Conservation (phyloP, 1,284 basidiomycete genomes). For the Fereydounia khargensis region DNA sequence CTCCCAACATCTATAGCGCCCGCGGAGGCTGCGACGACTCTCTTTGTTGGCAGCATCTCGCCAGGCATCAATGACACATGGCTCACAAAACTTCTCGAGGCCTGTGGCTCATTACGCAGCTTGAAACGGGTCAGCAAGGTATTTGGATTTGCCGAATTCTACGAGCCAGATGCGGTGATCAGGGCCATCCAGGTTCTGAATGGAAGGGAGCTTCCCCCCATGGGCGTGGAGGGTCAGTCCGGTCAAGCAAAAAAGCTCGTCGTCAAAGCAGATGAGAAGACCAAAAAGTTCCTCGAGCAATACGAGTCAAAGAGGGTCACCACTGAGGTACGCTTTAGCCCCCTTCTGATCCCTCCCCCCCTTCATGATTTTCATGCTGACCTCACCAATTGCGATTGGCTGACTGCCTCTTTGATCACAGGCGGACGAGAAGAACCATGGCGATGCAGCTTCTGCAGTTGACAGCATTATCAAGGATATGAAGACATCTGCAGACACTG, state of each 20-base stretch:
- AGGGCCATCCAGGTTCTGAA: slow-evolving; percentile 78
- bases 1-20: slow-evolving; percentile 1
- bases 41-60: slow-evolving; percentile 93
- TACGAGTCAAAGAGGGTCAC: slow-evolving; percentile 75
- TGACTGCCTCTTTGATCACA: background rate
- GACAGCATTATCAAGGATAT: slow-evolving; percentile 53
- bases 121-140: slow-evolving; percentile 90
- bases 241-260: slow-evolving; percentile 66
- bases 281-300: slow-evolving; percentile 77
- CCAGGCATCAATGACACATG: slow-evolving; percentile 79
- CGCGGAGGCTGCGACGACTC: slow-evolving; percentile 61
- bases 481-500: slow-evolving; percentile 63
- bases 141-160: slow-evolving; percentile 90
- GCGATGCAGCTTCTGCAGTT: slow-evolving; percentile 64
- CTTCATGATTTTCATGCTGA: too few relatives aligned
- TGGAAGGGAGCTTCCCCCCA: slow-evolving; percentile 68
- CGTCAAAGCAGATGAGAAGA: slow-evolving; percentile 86
- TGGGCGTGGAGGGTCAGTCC: slow-evolving; percentile 32
- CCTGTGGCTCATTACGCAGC: slow-evolving; percentile 80
- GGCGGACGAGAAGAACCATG: slow-evolving; percentile 30
- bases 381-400: too few relatives aligned
- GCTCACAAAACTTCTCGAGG: slow-evolving; percentile 75
- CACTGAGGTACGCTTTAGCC: slow-evolving; percentile 79
- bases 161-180: slow-evolving; percentile 81
- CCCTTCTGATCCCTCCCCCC: too few relatives aligned